Base-by-base conservation (phyloP, 1,284 basidiomycete genomes). In the Malassezia slooffiae region DNA sequence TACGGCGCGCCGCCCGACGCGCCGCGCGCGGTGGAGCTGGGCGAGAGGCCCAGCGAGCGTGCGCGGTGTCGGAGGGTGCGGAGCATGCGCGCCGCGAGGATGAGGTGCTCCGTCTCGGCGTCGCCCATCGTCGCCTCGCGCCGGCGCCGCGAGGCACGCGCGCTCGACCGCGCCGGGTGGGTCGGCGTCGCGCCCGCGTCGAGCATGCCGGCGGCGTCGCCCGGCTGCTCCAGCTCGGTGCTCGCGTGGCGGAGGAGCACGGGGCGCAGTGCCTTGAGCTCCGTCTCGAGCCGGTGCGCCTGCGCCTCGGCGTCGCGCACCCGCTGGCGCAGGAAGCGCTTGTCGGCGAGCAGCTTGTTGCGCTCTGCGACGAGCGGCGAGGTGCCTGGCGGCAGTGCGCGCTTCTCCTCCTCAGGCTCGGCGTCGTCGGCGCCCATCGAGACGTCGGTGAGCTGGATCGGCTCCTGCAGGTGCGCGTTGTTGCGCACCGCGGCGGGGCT, bases 81-180 rank as follows among this genome's bases (percentile, higher is more conserved):
- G 35, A 64, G 38, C 23, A 63, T 55, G 22, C 65, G 49, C n/a
- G 69, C 69, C 3, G 72, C 71, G 8, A 70, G 60, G 28, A 73
- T 56, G 12, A 73, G 59, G 30, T 71, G 70, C 43, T 73, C 72
- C 9, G 72, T 59, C 45, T 71, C 70, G 33, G 72, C 72, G 51
- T 73, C 72, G 23, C 71, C 72, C 66, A 73, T 70, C 15, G 55
- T 54, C 22, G 56, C 53, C 15, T 50, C 52, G 23, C 59, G 52
- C 16, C 52, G 44, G 13, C 54, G 47, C 11, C 26, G 26, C 38
- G 54, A 57, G 36, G 50, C 49, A 20, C 50, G 35, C 19, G 41
- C 52, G 46, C 55, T 56, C 24, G 24, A 26, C 7, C 6, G 7
- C 20, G 38, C 19, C 17, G 27, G 30, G 16, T 21, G 33, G n/a